Evolutionary conservation across 164 flowering plant species (phyloP).

Genomic region (Platanus orientalis): DNA sequence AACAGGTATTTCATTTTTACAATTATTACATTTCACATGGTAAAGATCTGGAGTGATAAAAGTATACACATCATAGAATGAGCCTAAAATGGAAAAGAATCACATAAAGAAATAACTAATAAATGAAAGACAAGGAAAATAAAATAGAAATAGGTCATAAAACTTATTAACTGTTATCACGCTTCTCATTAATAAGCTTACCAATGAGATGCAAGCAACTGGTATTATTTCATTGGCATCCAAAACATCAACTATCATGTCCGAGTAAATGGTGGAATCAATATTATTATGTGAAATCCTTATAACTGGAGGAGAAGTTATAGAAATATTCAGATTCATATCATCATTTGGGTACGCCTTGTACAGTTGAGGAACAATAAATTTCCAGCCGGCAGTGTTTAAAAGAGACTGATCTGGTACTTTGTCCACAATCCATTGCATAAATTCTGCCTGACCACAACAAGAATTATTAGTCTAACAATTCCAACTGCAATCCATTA

Average conservation of each 20-base stretch:
- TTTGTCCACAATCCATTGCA: slow-evolving; percentile 83
- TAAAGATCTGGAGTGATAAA: too few relatives aligned
- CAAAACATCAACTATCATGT: slow-evolving; percentile 73
- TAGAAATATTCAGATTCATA: slow-evolving; percentile 67
- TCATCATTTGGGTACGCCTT: slow-evolving; percentile 81
- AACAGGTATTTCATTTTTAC: too few relatives aligned
- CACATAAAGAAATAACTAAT: neutral
- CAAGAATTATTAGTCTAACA: neutral
- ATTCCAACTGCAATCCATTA: neutral
- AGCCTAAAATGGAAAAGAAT: neutral
- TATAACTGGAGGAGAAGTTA: slow-evolving; percentile 61
- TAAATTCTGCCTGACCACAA: slow-evolving; percentile 51
- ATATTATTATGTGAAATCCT: slow-evolving; percentile 41
- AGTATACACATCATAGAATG: too few relatives aligned
- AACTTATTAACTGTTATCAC: neutral
- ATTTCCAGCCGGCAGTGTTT: slow-evolving; percentile 93
- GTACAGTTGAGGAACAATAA: slow-evolving; percentile 80
- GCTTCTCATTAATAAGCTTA: slow-evolving; percentile 28
- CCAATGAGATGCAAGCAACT: slow-evolving; percentile 83
- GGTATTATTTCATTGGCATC: slow-evolving; percentile 54
- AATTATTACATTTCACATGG: too few relatives aligned
- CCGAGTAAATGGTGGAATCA: slow-evolving; percentile 50
- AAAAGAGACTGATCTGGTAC: slow-evolving; percentile 78
- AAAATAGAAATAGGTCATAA: neutral
- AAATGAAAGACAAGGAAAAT: neutral